Conservation (phyloP, 1,284 basidiomycete genomes). For the Pisolithus thermaeus region DNA sequence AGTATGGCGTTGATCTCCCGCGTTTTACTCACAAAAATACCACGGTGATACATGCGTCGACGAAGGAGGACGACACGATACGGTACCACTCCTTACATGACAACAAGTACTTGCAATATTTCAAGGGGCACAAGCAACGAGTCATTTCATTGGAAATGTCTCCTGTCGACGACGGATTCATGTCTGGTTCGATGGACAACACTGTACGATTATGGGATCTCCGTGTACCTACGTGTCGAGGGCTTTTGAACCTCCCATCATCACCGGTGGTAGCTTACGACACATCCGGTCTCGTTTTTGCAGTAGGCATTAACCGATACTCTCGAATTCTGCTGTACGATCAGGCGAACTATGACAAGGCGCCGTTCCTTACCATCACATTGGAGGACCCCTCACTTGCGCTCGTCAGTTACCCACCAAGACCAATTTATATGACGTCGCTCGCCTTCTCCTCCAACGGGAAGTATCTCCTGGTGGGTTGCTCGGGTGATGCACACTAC, state of each 20-base stretch:
- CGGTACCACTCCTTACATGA: slow-evolving; percentile 94
- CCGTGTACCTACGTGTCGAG: slow-evolving; percentile 70
- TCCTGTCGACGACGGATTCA: slow-evolving; percentile 91
- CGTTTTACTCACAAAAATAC: slow-evolving; percentile 90
- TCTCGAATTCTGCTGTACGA: slow-evolving; percentile 87
- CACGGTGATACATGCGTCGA: slow-evolving; percentile 86
- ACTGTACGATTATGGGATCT: slow-evolving; percentile 98
- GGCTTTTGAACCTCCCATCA: slow-evolving; percentile 64
- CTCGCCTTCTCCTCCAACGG: slow-evolving; percentile 88
- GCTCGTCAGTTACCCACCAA: slow-evolving; percentile 73
- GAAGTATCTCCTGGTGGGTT: slow-evolving; percentile 87
- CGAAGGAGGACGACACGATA: slow-evolving; percentile 92
- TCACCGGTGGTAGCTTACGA: slow-evolving; percentile 90
- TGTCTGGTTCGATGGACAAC: slow-evolving; percentile 91
- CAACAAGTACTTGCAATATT: slow-evolving; percentile 95
- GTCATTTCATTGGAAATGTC: slow-evolving; percentile 91
- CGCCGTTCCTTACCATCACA: slow-evolving; percentile 80
- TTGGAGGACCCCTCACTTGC: slow-evolving; percentile 77
- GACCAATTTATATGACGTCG: slow-evolving; percentile 89
- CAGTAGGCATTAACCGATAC: slow-evolving; percentile 85
- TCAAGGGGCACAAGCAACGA: slow-evolving; percentile 86
- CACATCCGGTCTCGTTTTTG: slow-evolving; percentile 85
- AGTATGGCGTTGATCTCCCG: slow-evolving; percentile 93
- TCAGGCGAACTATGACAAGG: slow-evolving; percentile 83
- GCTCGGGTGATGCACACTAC: slow-evolving; percentile 90